phyloP scores from a whole-genome alignment of 2,329 filamentous ascomycete species.

The Endothia cerciana region DNA sequence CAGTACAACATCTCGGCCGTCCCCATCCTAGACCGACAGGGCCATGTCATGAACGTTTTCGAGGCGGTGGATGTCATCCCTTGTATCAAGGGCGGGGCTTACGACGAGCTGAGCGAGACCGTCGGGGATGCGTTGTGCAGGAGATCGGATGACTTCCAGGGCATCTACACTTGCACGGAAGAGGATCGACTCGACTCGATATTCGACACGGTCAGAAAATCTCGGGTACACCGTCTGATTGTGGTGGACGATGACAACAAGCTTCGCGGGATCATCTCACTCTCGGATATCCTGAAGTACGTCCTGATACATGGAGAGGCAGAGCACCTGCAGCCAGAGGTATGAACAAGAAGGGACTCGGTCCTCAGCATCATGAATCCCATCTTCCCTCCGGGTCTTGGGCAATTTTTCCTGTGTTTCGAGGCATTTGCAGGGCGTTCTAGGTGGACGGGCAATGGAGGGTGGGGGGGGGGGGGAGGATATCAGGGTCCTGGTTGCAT shows the following conservation, averaged over 20 bases:
- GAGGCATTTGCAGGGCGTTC: slow-evolving; percentile 31
- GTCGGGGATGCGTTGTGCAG: slow-evolving; percentile 90
- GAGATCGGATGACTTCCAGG: slow-evolving; percentile 86
- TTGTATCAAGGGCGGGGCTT: slow-evolving; percentile 89
- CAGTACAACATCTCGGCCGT: slow-evolving; percentile 92
- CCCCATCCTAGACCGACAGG: slow-evolving; percentile 82
- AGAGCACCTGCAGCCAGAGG: slow-evolving; percentile 42
- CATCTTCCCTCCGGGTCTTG: neutral
- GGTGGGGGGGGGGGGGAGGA: slow-evolving; percentile 24
- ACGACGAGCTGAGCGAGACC: slow-evolving; percentile 84
- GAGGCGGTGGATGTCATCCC: slow-evolving; percentile 97
- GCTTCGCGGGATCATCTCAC: slow-evolving; percentile 85
- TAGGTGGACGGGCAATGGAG: slow-evolving; percentile 18
- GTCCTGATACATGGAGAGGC: slow-evolving; percentile 81
- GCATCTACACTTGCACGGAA: slow-evolving; percentile 93
- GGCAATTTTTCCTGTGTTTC: slow-evolving; percentile 25
- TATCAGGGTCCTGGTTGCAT: slow-evolving; percentile 26
- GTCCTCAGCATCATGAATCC: slow-evolving; percentile 15
- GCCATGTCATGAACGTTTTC: slow-evolving; percentile 88
- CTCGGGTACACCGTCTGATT: slow-evolving; percentile 88
- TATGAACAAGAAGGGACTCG: slow-evolving; percentile 23
- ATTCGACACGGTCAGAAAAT: slow-evolving; percentile 95
- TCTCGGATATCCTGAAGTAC: slow-evolving; percentile 96
- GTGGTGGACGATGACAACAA: slow-evolving; percentile 89
- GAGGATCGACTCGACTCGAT: slow-evolving; percentile 93